A percentile compares a stretch with the other conserved stretches of the same genome.
phyloP scores from a whole-genome alignment of 2,329 filamentous ascomycete genomes.

The Sporothrix sp. region DNA sequence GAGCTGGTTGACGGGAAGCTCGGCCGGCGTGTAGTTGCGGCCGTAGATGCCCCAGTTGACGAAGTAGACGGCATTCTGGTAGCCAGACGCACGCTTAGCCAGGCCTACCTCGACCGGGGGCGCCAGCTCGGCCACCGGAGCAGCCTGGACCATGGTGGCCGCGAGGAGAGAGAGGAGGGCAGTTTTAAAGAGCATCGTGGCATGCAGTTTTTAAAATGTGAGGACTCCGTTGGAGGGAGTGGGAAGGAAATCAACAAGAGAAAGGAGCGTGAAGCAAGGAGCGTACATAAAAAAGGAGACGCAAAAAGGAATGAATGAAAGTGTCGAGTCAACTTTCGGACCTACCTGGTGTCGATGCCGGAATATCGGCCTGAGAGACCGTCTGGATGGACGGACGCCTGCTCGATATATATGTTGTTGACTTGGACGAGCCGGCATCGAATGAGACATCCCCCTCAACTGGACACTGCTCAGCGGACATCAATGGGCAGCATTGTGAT shows the following conservation, averaged over 20 bases:
- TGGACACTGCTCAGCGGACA: no score
- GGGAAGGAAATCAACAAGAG: no score
- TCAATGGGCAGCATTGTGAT: no score
- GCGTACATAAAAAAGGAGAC: background rate
- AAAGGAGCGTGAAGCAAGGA: background rate
- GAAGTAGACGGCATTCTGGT: constrained; percentile 39
- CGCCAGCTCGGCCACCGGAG: background rate
- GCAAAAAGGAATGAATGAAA: background rate
- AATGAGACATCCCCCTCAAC: no score
- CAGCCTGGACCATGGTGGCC: background rate
- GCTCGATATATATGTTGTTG: background rate
- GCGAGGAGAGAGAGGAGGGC: constrained; percentile 5
- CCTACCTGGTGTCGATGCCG: no score
- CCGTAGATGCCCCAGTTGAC: constrained; percentile 61
- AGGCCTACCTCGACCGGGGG: no score
- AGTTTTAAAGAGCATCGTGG: background rate
- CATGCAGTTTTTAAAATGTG: background rate
- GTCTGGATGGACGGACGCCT: no score
- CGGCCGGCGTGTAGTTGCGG: constrained; percentile 59
- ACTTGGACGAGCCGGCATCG: background rate
- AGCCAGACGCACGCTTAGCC: constrained; percentile 19
- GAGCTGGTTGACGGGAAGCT: constrained; percentile 58
- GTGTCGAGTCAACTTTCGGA: constrained; percentile 7
- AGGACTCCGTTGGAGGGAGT: no score
- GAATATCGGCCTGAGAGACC: no score